These are phyloP conservation scores for Pogostemon cablin DNA, from an alignment of 257 asterid genomes.

Conservation along the genomic window DNA sequence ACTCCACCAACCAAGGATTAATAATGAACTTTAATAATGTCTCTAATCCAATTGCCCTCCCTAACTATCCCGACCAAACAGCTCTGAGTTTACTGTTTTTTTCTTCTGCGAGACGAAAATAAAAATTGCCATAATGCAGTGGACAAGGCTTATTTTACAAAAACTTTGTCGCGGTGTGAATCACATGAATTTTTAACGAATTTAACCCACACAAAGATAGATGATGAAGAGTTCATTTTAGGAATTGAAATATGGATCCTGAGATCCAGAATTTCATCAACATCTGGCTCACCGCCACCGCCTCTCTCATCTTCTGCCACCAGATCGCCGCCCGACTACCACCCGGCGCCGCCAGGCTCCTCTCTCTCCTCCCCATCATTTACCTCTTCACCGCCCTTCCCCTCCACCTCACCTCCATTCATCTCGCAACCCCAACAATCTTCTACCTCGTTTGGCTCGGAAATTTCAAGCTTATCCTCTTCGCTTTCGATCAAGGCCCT, in stretches of 20 bases:
- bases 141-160: too few species aligned
- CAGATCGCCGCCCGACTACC: constrained; percentile 46
- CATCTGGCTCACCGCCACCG: constrained; percentile 49
- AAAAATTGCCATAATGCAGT: too few species aligned
- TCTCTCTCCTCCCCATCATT: constrained; percentile 53
- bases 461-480: constrained; percentile 77
- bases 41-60: too few species aligned
- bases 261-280: constrained; percentile 28
- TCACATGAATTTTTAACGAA: neutral
- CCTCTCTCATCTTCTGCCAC: constrained; percentile 48
- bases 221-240: neutral
- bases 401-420: constrained; percentile 48
- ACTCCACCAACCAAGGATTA: too few species aligned
- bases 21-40: too few species aligned
- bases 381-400: constrained; percentile 64
- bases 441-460: constrained; percentile 74
- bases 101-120: too few species aligned
- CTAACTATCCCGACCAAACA: too few species aligned
- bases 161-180: neutral
- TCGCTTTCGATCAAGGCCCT: constrained; percentile 57
- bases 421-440: constrained; percentile 43
- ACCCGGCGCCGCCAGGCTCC: constrained; percentile 45
- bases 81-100: too few species aligned
- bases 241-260: neutral
- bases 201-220: neutral